Conservation (phyloP, 1,284 basidiomycete genomes). For the Fistulina hepatica region DNA sequence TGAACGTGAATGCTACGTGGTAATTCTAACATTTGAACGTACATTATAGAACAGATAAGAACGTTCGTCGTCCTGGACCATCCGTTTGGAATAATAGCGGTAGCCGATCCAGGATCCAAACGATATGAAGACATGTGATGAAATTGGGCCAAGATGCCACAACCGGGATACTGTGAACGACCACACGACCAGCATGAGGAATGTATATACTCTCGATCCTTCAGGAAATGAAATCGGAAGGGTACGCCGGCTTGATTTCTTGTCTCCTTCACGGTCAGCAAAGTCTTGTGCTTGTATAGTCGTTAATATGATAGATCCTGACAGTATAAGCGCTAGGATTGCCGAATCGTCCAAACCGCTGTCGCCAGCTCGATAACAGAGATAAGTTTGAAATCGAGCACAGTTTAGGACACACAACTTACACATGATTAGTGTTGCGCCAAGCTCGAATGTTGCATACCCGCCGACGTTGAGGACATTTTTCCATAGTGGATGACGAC, state of each 20-base stretch:
- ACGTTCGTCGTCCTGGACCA: slow-evolving; percentile 8
- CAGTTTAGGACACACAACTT: slow-evolving; percentile 2
- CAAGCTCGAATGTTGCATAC: slow-evolving; percentile 24
- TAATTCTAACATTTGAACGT: slow-evolving; percentile 2
- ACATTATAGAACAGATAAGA: slow-evolving; percentile 17
- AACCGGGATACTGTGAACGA: slow-evolving; percentile 12
- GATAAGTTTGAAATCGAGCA: not conserved
- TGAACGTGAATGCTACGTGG: not conserved
- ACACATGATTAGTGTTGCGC: slow-evolving; percentile 25
- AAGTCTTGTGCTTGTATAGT: slow-evolving; percentile 33
- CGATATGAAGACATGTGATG: slow-evolving; percentile 5
- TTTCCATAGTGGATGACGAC: slow-evolving; percentile 18
- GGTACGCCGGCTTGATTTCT: slow-evolving; percentile 21
- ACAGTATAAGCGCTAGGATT: slow-evolving; percentile 19
- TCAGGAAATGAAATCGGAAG: slow-evolving; percentile 26
- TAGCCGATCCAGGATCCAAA: slow-evolving; percentile 14
- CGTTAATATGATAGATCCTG: slow-evolving; percentile 21
- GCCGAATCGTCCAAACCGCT: slow-evolving; percentile 12
- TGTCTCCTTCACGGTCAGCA: slow-evolving; percentile 27
- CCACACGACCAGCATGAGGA: slow-evolving; percentile 12
- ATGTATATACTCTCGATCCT: slow-evolving; percentile 15
- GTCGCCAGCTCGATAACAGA: not conserved
- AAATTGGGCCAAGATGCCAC: slow-evolving; percentile 12
- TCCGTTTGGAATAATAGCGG: slow-evolving; percentile 13
- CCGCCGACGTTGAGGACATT: slow-evolving; percentile 22